A percentile compares a stretch with the other conserved stretches of the same genome.
Evolutionary conservation across 78 protist species (phyloP).

Genomic region (Isochrysis galbana): DNA sequence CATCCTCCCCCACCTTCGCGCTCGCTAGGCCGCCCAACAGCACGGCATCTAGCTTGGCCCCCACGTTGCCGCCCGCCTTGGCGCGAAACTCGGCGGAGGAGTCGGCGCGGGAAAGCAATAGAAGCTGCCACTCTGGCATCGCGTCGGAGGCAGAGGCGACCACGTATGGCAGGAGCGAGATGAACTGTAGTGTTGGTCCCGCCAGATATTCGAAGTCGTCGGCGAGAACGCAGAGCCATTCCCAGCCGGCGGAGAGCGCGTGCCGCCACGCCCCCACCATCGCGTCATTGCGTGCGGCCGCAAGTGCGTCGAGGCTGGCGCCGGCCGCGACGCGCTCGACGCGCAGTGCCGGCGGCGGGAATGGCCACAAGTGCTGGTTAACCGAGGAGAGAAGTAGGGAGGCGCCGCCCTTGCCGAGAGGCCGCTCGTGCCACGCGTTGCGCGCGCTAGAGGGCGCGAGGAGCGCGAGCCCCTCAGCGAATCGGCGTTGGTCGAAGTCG

Average conservation of each 20-base stretch:
- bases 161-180: not conserved
- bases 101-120: not conserved
- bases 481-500: not conserved
- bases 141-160: not conserved
- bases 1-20: not conserved
- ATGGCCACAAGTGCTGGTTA: not conserved
- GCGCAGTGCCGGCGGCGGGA: not conserved
- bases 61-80: not conserved
- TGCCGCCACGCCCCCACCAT: not conserved
- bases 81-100: no score
- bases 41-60: not conserved
- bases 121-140: not conserved
- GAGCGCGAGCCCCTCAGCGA: not conserved
- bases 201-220: not conserved
- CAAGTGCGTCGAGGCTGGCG: not conserved
- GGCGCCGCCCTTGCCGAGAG: conserved; percentile 11
- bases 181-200: not conserved
- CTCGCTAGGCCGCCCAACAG: not conserved
- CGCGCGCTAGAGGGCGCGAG: not conserved
- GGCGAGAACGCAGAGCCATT: not conserved
- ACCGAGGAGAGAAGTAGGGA: not conserved
- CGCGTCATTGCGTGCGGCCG: not conserved
- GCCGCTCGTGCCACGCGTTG: not conserved
- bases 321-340: not conserved
- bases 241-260: not conserved